A percentile compares a stretch with the other conserved stretches of the same genome.
Conservation (phyloP, 164 flowering plant genomes). For the Macadamia tetraphylla region DNA sequence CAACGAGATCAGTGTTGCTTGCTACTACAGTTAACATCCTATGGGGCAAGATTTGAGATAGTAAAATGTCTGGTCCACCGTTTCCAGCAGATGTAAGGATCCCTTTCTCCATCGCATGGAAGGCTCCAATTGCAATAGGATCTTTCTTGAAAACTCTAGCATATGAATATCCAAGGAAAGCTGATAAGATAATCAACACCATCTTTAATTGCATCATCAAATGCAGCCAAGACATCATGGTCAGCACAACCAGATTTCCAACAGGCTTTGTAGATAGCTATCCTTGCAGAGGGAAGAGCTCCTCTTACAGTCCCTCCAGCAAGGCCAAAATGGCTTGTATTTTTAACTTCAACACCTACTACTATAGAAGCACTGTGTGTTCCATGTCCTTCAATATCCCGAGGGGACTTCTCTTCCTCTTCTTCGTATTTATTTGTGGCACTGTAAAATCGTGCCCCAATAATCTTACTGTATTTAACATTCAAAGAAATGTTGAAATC, state of each 20-base stretch:
- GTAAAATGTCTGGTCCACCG: too few species aligned
- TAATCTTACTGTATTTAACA: conserved; percentile 43
- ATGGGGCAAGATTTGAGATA: too few species aligned
- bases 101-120: conserved; percentile 49
- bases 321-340: conserved; percentile 46
- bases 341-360: conserved; percentile 35
- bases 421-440: neutral
- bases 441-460: conserved; percentile 53
- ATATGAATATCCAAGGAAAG: conserved; percentile 40
- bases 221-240: conserved; percentile 47
- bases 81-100: too few species aligned
- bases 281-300: conserved; percentile 49
- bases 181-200: conserved; percentile 55
- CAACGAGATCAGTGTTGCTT: too few species aligned
- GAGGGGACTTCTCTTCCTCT: conserved; percentile 19
- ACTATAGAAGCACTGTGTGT: conserved; percentile 65
- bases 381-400: conserved; percentile 59
- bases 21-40: too few species aligned
- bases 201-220: conserved; percentile 66
- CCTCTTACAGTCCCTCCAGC: conserved; percentile 64
- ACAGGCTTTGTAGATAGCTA: conserved; percentile 64
- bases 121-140: conserved; percentile 55
- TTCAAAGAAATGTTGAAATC: too few species aligned
- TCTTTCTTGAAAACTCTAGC: conserved; percentile 23
- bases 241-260: conserved; percentile 43